phyloP scores from a whole-genome alignment of 2,329 filamentous ascomycete genomes.

The Cercospora beticola region DNA sequence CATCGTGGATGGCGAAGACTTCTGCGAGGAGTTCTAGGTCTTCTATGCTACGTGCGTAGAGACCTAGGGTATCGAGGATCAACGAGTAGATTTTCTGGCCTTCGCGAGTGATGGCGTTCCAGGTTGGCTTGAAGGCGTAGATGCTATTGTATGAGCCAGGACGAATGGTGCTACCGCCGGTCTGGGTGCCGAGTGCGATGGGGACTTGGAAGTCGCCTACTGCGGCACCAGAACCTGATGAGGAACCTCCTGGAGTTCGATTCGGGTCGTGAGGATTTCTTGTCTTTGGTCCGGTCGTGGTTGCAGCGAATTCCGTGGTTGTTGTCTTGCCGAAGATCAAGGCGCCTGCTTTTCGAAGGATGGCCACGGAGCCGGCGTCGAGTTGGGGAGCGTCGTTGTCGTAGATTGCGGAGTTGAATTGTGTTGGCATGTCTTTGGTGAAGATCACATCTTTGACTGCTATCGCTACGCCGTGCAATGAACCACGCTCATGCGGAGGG shows the following conservation, averaged over 20 bases:
- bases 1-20: slow-evolving; percentile 54
- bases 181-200: slow-evolving; percentile 64
- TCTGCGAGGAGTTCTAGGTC: slow-evolving; percentile 60
- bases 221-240: slow-evolving; percentile 64
- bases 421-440: slow-evolving; percentile 60
- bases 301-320: slow-evolving; percentile 65
- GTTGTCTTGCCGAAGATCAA: slow-evolving; percentile 61
- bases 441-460: slow-evolving; percentile 62
- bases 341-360: slow-evolving; percentile 56
- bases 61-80: slow-evolving; percentile 62
- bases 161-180: slow-evolving; percentile 62
- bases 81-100: slow-evolving; percentile 60
- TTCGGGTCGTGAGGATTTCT: slow-evolving; percentile 54
- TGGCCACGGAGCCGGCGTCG: slow-evolving; percentile 55
- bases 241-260: slow-evolving; percentile 66
- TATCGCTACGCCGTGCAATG: slow-evolving; percentile 58
- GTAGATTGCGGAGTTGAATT: slow-evolving; percentile 58
- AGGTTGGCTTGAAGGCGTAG: slow-evolving; percentile 66
- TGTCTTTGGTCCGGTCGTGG: slow-evolving; percentile 52
- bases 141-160: slow-evolving; percentile 65
- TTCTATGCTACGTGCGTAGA: slow-evolving; percentile 58
- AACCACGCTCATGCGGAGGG: slow-evolving; percentile 51
- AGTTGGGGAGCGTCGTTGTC: slow-evolving; percentile 45
- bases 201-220: slow-evolving; percentile 65
- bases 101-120: slow-evolving; percentile 62